A percentile compares a stretch with the other conserved stretches of the same genome.
phyloP scores from a whole-genome alignment of 2,329 filamentous ascomycete genomes.

The Sarocladium strictum region DNA sequence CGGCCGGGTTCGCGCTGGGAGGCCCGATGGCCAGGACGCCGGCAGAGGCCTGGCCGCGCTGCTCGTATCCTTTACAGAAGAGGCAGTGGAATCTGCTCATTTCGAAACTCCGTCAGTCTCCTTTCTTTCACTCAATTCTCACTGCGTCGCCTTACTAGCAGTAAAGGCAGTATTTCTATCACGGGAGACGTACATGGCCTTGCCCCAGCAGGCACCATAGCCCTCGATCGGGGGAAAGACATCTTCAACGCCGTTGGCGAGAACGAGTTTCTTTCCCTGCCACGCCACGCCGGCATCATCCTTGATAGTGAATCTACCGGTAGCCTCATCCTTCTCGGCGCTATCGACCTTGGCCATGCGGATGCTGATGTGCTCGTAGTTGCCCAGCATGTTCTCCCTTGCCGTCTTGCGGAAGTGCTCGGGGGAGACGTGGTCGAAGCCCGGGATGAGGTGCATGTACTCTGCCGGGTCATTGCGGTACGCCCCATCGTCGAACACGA shows the following conservation, averaged over 20 bases:
- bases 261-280: conserved; percentile 40
- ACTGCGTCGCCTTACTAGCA: too few relatives aligned
- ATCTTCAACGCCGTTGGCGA: conserved; percentile 45
- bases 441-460: conserved; percentile 32
- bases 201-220: not conserved
- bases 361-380: conserved; percentile 22
- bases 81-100: conserved; percentile 51
- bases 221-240: conserved; percentile 26
- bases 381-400: not conserved
- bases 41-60: conserved; percentile 37
- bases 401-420: not conserved
- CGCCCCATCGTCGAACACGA: conserved; percentile 36
- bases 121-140: not conserved
- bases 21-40: conserved; percentile 40
- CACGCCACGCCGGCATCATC: conserved; percentile 20
- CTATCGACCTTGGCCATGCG: conserved; percentile 20
- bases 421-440: not conserved
- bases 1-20: conserved; percentile 20
- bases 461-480: conserved; percentile 37
- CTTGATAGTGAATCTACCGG: not conserved
- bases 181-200: conserved; percentile 20
- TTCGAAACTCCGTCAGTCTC: conserved; percentile 8
- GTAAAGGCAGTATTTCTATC: too few relatives aligned
- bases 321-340: conserved; percentile 19
- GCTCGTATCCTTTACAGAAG: conserved; percentile 55